These are phyloP conservation scores for Pleurotus ostreatus DNA, from an alignment of 768 basidiomycete genomes.

Conservation along the genomic window DNA sequence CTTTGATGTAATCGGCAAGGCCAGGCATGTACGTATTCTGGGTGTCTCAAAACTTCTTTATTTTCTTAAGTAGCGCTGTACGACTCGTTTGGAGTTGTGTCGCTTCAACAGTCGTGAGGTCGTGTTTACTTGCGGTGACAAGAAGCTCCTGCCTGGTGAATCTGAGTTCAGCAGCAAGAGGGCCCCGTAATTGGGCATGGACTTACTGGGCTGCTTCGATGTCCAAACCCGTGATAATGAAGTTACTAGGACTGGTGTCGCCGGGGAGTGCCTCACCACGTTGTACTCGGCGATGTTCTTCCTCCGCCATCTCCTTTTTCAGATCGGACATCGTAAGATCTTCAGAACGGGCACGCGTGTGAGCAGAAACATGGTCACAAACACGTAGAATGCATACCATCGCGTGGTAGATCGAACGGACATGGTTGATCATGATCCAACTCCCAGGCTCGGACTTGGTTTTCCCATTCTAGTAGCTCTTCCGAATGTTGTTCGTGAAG, in stretches of 20 bases:
- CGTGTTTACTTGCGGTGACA: not conserved
- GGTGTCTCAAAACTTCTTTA: too few relatives aligned
- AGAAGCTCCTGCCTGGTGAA: not conserved
- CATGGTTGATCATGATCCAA: conserved; percentile 7
- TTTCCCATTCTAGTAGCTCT: conserved; percentile 13
- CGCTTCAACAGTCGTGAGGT: not conserved
- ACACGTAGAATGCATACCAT: too few relatives aligned
- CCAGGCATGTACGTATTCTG: conserved; percentile 14
- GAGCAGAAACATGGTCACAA: too few relatives aligned
- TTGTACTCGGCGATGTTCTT: conserved; percentile 11
- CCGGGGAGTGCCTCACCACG: not conserved
- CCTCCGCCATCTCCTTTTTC: conserved; percentile 7
- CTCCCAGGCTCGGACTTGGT: conserved; percentile 12
- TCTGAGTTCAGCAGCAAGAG: not conserved
- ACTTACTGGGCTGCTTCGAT: too few relatives aligned
- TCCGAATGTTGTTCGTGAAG: conserved; percentile 9
- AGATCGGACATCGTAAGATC: too few relatives aligned
- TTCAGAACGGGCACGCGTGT: too few relatives aligned
- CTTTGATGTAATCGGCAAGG: not conserved
- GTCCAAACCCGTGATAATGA: conserved; percentile 12
- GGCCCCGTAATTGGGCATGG: not conserved
- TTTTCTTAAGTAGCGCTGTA: too few relatives aligned
- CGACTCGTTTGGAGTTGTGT: not conserved
- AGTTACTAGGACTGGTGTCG: conserved; percentile 8
- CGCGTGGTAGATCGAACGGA: not conserved